Evolutionary conservation across 208 protist genomes (phyloP), one percentile per base, ranked within the genome.

Genomic region (Trypanosoma mega): DNA sequence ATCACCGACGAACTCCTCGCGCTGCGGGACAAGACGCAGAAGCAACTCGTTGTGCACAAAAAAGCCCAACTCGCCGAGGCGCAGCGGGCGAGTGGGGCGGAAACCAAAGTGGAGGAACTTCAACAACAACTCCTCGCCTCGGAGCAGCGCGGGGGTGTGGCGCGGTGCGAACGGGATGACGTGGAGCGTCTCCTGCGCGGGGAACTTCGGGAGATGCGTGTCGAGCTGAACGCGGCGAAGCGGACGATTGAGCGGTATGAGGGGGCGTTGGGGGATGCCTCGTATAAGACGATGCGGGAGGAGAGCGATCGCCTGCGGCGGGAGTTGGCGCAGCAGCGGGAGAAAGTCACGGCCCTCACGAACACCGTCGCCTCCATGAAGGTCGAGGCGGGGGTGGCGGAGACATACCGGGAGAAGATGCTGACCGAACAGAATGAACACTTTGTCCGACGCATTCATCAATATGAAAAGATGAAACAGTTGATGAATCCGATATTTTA

Each of bases 201-300:
- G 23, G 86, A 93, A 58, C 66, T 73, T 5, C 58, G 69, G 11
- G 80, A 90, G 24, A 58, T 86, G 26, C 72, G 75, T 31, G 61
- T 69, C 27, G 89, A 96, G 68, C 67, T 93, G 31, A 67, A 55
- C 23, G 80, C 84, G 18, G 85, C 84, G 24, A 90, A 89, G 65
- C 81, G 81, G 30, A 96, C 89, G 21, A 92, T 96, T 55, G 77
- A 91, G 52, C 74, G 84, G n/a, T 81, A 92, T 34, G 89, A 96
- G 58, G 73, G 65, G 24, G 72, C 78, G 7, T 70, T 96, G 36
- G 84, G 85, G 20, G 89, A 93, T 37, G 64, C 72, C 11, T 76
- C 80, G 49, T 90, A 80, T 64, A 84, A 77, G 41, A 82, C 87
- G 46, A 69, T 92, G 26, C 78, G 76, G 4, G 84, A 89, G 67